Percentiles rank a stretch among this genome's conserved stretches.
Evolutionary conservation across 352 stramenopile species (phyloP).

Genomic region (Phytophthora agathidicida): DNA sequence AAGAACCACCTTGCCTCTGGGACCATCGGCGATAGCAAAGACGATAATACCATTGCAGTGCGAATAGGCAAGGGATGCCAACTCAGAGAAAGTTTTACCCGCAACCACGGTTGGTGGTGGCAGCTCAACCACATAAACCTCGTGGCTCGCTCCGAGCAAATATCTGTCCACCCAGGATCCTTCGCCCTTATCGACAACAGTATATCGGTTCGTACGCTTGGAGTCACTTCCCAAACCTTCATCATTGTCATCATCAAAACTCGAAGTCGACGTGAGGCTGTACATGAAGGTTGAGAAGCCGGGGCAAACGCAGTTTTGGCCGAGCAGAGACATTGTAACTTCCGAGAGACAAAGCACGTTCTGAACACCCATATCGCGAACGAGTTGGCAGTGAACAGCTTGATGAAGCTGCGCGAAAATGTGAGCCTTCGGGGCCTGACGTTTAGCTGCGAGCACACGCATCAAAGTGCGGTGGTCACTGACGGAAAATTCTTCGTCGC

Average conservation of each 20-base stretch:
- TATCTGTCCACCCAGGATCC: conserved; percentile 79
- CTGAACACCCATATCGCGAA: conserved; percentile 79
- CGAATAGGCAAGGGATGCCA: conserved; percentile 77
- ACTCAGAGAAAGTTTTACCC: conserved; percentile 80
- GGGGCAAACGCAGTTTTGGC: conserved; percentile 86
- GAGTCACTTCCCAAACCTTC: conserved; percentile 38
- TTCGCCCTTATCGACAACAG: conserved; percentile 33
- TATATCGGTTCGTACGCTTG: conserved; percentile 30
- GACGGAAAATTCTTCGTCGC: conserved; percentile 67
- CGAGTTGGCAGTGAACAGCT: conserved; percentile 74
- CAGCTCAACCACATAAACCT: conserved; percentile 79
- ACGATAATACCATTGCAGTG: conserved; percentile 81
- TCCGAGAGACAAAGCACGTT: conserved; percentile 85
- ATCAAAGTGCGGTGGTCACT: conserved; percentile 86
- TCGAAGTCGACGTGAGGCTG: conserved; percentile 84
- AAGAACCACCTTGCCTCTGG: conserved; percentile 61
- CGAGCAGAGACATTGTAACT: conserved; percentile 79
- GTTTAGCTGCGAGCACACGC: conserved; percentile 78
- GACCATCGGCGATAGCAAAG: conserved; percentile 61
- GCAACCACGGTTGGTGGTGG: conserved; percentile 57
- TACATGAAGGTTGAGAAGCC: conserved; percentile 90
- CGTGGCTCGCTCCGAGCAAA: conserved; percentile 72
- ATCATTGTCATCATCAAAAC: conserved; percentile 54
- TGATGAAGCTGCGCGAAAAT: conserved; percentile 81
- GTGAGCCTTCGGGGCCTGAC: conserved; percentile 52